Evolutionary conservation across 2,329 filamentous ascomycete species (phyloP), one percentile per base, ranked within the genome.

Genomic region (Paramyrothecium sp.): DNA sequence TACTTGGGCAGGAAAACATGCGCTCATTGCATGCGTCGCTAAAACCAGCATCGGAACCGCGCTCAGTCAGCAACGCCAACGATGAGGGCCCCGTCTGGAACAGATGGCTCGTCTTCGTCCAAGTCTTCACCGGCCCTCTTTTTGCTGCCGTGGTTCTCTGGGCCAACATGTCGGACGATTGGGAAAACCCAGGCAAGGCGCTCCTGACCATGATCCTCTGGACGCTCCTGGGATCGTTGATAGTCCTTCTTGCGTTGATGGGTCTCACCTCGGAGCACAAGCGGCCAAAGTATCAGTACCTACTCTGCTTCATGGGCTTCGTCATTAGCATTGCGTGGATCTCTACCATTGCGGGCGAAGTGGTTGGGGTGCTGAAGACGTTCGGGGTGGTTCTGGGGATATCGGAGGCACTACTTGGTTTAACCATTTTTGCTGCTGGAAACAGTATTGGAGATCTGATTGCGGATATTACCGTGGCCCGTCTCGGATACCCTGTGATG

Each of bases 401-500:
- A 69, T 95, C 90, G 17, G 95, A 99, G 73, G 95, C 95, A 3
- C 91, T 99, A 61, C 83, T 99, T 12, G 95, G 95, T 2, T 83
- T 99, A 54, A 99, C 95, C 17, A 89, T 99, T 55, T 99, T 99
- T 71, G 95, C 95, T 2, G 92, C 97, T 34, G 95, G 95, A 26
- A 99, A 99, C 74, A 96, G 91, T 10, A 82, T 98, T 10, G 94
- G 95, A 41, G 95, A 99, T 67, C 81, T 99, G 17, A 92, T 99
- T 11, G 94, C 95, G 17, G 90, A 99, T 70, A 90, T 98, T 55
- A 99, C 95, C 0, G 90, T 99, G 41, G 95, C 95, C 3, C 86
- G 91, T 34, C 85, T 99, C 3, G 95, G 95, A 3, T 97, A 93
- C 73, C 95, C 95, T 0, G 92, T 99, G 61, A 99, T 99, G 95